These are phyloP conservation scores for Neobulgaria alba DNA, from an alignment of 2,329 filamentous ascomycete species.

Conservation along the genomic window DNA sequence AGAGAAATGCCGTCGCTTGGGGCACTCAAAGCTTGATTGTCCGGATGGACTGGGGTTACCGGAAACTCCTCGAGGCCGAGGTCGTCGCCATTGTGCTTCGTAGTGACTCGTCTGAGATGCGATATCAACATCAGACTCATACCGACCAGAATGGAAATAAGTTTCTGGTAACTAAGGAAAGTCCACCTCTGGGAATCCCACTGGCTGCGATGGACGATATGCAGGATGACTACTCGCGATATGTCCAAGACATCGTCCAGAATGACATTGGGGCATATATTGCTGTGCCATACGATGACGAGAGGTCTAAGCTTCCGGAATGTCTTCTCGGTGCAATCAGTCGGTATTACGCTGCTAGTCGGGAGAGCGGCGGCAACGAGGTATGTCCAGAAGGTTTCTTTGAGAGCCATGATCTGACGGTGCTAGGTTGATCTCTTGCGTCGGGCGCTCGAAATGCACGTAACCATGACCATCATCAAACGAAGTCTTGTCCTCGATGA, in stretches of 20 bases:
- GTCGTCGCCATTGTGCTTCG: slow-evolving; percentile 23
- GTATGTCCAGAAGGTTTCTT: too few species aligned
- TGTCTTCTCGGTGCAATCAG: slow-evolving; percentile 19
- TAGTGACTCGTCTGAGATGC: slow-evolving; percentile 17
- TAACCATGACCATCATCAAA: slow-evolving; percentile 24
- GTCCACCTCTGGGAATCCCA: slow-evolving; percentile 25
- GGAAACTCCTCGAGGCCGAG: slow-evolving; percentile 16
- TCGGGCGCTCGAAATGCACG: slow-evolving; percentile 25
- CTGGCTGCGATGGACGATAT: slow-evolving; percentile 23
- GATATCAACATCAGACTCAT: slow-evolving; percentile 17
- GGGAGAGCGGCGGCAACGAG: slow-evolving; percentile 17
- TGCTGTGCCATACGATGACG: slow-evolving; percentile 17
- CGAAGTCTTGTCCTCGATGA: slow-evolving; percentile 24
- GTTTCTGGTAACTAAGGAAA: slow-evolving; percentile 17
- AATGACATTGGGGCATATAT: slow-evolving; percentile 19
- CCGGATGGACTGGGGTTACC: slow-evolving; percentile 23
- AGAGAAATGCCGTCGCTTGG: slow-evolving; percentile 21
- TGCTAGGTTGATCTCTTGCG: slow-evolving; percentile 23
- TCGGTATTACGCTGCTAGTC: slow-evolving; percentile 17
- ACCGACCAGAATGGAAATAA: slow-evolving; percentile 9
- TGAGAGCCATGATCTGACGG: too few species aligned
- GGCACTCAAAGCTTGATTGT: slow-evolving; percentile 19
- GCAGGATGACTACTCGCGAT: slow-evolving; percentile 19
- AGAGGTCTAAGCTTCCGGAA: slow-evolving; percentile 21
- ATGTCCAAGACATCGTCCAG: slow-evolving; percentile 23